These are phyloP conservation scores for Chaetomium fimeti DNA, from an alignment of 495 filamentous ascomycete species.

Conservation along the genomic window DNA sequence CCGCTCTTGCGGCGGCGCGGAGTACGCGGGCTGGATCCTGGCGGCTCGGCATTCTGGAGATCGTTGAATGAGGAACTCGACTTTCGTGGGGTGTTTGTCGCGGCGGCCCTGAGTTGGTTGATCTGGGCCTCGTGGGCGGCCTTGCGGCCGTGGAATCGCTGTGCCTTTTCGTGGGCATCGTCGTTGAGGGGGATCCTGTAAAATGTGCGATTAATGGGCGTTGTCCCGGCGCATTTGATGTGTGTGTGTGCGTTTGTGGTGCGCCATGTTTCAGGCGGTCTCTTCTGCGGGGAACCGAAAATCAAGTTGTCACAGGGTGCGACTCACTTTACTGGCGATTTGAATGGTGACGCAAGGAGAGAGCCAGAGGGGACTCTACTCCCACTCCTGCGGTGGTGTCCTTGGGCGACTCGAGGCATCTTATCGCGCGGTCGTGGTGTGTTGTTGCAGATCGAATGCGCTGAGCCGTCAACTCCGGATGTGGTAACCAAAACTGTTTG, in stretches of 20 bases:
- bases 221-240: neutral
- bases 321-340: constrained; percentile 68
- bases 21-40: constrained; percentile 60
- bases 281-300: constrained; percentile 19
- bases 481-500: constrained; percentile 26
- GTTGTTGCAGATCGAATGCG: constrained; percentile 14
- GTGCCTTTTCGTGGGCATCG: constrained; percentile 87
- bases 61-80: constrained; percentile 60
- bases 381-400: constrained; percentile 53
- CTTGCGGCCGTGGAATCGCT: constrained; percentile 81
- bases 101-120: constrained; percentile 86
- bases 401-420: constrained; percentile 74
- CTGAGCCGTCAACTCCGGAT: constrained; percentile 11
- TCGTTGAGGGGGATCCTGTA: constrained; percentile 85
- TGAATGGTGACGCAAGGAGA: constrained; percentile 53
- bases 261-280: neutral
- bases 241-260: neutral
- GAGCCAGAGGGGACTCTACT: constrained; percentile 51
- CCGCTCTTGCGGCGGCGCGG: constrained; percentile 46
- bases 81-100: constrained; percentile 71
- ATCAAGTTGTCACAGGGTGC: neutral
- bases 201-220: constrained; percentile 10
- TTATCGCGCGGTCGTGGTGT: constrained; percentile 31
- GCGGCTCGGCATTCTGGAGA: constrained; percentile 53
- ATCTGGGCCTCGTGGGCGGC: constrained; percentile 87